Conservation (phyloP, 805 yeast species). For the Starmerella vaccinii region DNA sequence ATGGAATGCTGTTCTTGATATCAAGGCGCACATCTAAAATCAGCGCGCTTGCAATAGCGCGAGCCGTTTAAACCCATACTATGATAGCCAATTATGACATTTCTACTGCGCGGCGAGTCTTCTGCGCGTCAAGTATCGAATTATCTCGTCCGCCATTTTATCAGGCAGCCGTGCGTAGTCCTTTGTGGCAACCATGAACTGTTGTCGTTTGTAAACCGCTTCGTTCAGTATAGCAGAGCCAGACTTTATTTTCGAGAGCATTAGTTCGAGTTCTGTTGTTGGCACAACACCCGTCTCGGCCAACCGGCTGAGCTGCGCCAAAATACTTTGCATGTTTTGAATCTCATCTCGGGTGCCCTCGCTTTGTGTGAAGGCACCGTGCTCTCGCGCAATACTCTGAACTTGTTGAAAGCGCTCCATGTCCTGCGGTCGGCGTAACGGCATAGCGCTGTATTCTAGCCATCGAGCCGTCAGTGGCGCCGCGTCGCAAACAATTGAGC, state of each 20-base stretch:
- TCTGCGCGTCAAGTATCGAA: not conserved
- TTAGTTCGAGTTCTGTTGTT: not conserved
- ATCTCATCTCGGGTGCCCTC: not conserved
- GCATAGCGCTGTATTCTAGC: not conserved
- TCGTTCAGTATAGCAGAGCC: not conserved
- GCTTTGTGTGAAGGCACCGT: not conserved
- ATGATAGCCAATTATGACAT: too few relatives aligned
- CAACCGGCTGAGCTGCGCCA: not conserved
- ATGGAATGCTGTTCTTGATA: conserved; percentile 47
- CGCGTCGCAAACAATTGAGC: not conserved
- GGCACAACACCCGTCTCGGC: not conserved
- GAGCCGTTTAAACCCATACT: too few relatives aligned
- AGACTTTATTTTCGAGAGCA: not conserved
- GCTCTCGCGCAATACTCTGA: not conserved
- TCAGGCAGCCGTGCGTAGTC: not conserved
- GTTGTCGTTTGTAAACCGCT: not conserved
- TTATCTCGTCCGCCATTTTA: conserved; percentile 1
- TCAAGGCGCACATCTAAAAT: conserved; percentile 15
- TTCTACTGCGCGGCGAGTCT: too few relatives aligned
- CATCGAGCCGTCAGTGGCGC: not conserved
- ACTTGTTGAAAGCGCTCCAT: not conserved
- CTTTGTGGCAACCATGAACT: not conserved
- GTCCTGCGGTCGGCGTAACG: not conserved
- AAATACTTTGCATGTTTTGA: not conserved
- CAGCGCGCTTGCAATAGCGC: not conserved